These are phyloP conservation scores for Malassezia obtusa DNA, from an alignment of 1,284 basidiomycete species.

Conservation along the genomic window DNA sequence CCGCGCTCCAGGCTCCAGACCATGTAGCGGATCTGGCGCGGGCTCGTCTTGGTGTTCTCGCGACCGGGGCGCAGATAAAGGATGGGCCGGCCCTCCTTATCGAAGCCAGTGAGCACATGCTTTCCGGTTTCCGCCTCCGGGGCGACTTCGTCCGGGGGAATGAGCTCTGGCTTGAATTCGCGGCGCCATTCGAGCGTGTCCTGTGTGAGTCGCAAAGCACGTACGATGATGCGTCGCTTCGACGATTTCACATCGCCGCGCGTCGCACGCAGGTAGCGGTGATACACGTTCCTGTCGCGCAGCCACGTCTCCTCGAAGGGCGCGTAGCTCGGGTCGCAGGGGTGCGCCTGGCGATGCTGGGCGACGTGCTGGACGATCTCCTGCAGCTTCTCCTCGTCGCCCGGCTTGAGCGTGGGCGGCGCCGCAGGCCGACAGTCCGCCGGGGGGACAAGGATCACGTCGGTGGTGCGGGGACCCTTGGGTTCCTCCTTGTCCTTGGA, in stretches of 20 bases:
- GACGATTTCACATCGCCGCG: constrained; percentile 37
- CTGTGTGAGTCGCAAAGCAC: constrained; percentile 1
- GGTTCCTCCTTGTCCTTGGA: not conserved
- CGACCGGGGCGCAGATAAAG: constrained; percentile 40
- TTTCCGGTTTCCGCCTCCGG: constrained; percentile 41
- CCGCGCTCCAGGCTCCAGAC: constrained; percentile 42
- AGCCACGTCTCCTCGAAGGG: constrained; percentile 31
- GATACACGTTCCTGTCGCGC: constrained; percentile 23
- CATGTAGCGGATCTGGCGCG: constrained; percentile 38
- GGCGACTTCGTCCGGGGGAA: constrained; percentile 32
- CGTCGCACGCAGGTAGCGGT: constrained; percentile 36
- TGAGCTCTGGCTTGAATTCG: constrained; percentile 40
- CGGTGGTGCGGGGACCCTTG: constrained; percentile 3
- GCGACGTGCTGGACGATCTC: not conserved
- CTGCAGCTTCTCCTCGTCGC: constrained; percentile 7
- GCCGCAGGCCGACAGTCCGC: not conserved
- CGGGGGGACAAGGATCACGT: not conserved
- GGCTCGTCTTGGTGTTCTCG: constrained; percentile 38
- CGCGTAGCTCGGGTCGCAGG: constrained; percentile 19
- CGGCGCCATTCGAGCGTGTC: constrained; percentile 43
- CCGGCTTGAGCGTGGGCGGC: not conserved
- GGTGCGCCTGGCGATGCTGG: constrained; percentile 5
- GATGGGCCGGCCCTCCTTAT: constrained; percentile 33
- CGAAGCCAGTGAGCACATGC: constrained; percentile 40
- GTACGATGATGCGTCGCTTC: constrained; percentile 30